Evolutionary conservation across 371 early-diverging fungal species (phyloP), one percentile per base, ranked within the genome.

Genomic region (Scutellospora calospora): DNA sequence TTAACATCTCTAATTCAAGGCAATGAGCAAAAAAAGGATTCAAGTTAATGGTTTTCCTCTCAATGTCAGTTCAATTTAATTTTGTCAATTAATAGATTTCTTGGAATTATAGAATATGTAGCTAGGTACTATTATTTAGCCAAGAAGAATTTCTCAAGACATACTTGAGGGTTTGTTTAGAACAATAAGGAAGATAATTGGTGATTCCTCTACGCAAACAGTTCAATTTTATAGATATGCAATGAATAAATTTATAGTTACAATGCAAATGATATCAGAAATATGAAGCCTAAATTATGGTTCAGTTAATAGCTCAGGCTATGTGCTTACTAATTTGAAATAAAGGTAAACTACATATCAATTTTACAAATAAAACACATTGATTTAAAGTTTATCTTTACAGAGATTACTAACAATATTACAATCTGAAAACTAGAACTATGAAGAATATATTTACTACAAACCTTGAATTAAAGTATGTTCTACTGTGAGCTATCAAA

Each of bases 11-110:
- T 38, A 38, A 38, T 38, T 38, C 38, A 38, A 38, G 38, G 6
- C 38, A 38, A 66, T 49, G 45, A 69, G n/a, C 69, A 69, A 69
- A 69, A 69, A 69, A 69, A 35, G 41, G 16, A 49, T 9, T 8
- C 2, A 33, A 69, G 22, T 8, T n/a, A 69, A 25, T 69, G 25
- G 69, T 41, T 69, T 69, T 69, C 27, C 16, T 49, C 51, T 45
- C 25, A 69, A 45, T 69, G 49, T 69, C 16, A 69, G 41, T 69
- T 69, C 45, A 27, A 69, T 49, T 69, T 69, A 16, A 69, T 49
- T 45, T 69, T 69, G 14, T 69, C 25, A 9, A 69, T 69, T 45
- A 69, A 69, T 12, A 9, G 49, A 8, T 69, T 69, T 69, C 9
- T 69, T 69, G 49, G 16, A 49, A 45, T 69, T n/a, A 41, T 69